Percentiles rank a stretch among this genome's conserved stretches.
Conservation (phyloP, 2,329 filamentous ascomycete genomes). For the Neonectria hederae region DNA sequence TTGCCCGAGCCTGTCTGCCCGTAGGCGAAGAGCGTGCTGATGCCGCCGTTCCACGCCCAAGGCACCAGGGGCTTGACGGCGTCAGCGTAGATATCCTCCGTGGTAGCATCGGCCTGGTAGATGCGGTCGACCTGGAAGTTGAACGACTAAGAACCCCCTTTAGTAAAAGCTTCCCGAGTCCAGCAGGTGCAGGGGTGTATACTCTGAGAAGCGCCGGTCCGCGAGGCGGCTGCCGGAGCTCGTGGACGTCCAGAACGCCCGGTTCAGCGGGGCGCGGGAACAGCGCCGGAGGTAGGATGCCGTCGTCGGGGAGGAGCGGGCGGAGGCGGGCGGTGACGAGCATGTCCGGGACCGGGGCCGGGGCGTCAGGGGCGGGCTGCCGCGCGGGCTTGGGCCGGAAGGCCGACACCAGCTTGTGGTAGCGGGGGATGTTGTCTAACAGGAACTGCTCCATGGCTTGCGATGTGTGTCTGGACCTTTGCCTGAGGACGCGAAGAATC, state of each 20-base stretch:
- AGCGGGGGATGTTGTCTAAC: slow-evolving; percentile 44
- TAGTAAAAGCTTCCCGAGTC: neutral
- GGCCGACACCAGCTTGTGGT: slow-evolving; percentile 40
- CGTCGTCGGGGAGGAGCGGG: slow-evolving; percentile 50
- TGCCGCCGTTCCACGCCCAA: slow-evolving; percentile 57
- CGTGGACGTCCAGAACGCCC: slow-evolving; percentile 49
- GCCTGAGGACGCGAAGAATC: neutral
- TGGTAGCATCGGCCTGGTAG: slow-evolving; percentile 48
- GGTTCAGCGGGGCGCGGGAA: slow-evolving; percentile 35
- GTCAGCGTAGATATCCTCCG: slow-evolving; percentile 53
- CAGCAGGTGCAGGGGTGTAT: neutral
- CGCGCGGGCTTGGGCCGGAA: slow-evolving; percentile 38
- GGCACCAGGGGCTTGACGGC: slow-evolving; percentile 54
- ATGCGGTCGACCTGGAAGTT: slow-evolving; percentile 49
- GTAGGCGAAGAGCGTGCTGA: slow-evolving; percentile 60
- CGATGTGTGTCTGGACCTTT: neutral
- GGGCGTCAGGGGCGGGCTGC: slow-evolving; percentile 10
- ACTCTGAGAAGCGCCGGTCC: slow-evolving; percentile 47
- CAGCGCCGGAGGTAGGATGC: slow-evolving; percentile 43
- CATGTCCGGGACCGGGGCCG: slow-evolving; percentile 40
- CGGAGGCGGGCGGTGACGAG: slow-evolving; percentile 50
- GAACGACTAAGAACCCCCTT: slow-evolving; percentile 42
- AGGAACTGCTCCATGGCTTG: slow-evolving; percentile 47
- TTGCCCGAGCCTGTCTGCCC: slow-evolving; percentile 61
- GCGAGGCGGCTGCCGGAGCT: slow-evolving; percentile 47